Conservation (phyloP, 768 basidiomycete genomes). For the Tylopilus vinaceipallidus region DNA sequence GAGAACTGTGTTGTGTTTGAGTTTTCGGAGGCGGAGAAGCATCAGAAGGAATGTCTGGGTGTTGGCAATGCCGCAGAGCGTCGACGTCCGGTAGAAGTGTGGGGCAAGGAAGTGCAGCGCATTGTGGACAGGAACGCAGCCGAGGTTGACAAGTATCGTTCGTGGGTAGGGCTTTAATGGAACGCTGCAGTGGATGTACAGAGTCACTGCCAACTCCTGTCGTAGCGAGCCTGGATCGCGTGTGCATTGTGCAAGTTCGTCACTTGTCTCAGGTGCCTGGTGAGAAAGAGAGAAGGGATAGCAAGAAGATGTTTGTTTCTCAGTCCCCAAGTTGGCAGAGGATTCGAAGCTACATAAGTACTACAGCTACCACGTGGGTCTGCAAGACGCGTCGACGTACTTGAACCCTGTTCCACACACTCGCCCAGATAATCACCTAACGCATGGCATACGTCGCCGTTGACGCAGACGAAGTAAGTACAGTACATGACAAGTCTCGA, state of each 20-base stretch:
- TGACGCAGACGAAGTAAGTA: constrained; percentile 65
- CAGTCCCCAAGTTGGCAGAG: no score
- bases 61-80: constrained; percentile 5
- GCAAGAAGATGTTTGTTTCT: no score
- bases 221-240: no score
- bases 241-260: no score
- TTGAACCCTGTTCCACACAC: background rate
- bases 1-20: constrained; percentile 90
- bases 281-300: no score
- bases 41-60: constrained; percentile 46
- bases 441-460: constrained; percentile 79
- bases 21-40: constrained; percentile 66
- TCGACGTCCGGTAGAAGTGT: constrained; percentile 52
- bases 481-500: background rate
- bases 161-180: constrained; percentile 49
- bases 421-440: background rate
- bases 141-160: constrained; percentile 56
- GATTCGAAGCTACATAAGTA: no score
- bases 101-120: constrained; percentile 63
- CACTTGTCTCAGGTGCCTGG: no score
- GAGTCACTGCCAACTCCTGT: no score
- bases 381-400: background rate
- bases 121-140: constrained; percentile 56
- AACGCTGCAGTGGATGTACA: no score
- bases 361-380: constrained; percentile 11